Evolutionary conservation across 2,329 filamentous ascomycete genomes (phyloP).

Genomic region (Ophiognomonia clavigignenti-juglandacearum): DNA sequence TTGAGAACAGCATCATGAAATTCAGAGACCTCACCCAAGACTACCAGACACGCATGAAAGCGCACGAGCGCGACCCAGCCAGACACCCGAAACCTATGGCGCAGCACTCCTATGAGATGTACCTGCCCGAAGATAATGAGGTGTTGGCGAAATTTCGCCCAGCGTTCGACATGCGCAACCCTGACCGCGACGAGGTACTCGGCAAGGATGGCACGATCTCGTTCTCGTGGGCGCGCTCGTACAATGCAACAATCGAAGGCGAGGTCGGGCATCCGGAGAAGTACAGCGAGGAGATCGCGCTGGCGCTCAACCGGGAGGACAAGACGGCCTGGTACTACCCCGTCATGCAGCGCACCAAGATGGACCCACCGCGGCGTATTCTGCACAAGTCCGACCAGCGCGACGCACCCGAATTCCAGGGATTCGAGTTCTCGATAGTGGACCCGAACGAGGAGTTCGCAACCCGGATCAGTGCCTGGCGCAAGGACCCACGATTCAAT

Average conservation of each 20-base stretch:
- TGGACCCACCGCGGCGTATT: slow-evolving; percentile 59
- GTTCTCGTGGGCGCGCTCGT: slow-evolving; percentile 58
- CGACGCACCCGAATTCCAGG: slow-evolving; percentile 48
- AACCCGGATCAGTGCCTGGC: slow-evolving; percentile 47
- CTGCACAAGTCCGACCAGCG: slow-evolving; percentile 51
- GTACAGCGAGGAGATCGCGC: slow-evolving; percentile 59
- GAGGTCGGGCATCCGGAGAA: slow-evolving; percentile 54
- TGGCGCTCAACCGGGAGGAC: slow-evolving; percentile 38
- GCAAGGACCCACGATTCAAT: slow-evolving; percentile 47
- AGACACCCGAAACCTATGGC: slow-evolving; percentile 52
- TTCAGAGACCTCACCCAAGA: slow-evolving; percentile 54
- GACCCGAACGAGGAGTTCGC: slow-evolving; percentile 51
- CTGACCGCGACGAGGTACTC: slow-evolving; percentile 49
- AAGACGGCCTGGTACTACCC: slow-evolving; percentile 65
- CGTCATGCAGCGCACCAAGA: slow-evolving; percentile 58
- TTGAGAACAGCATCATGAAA: slow-evolving; percentile 57
- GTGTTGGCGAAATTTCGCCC: slow-evolving; percentile 52
- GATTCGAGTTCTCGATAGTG: slow-evolving; percentile 50
- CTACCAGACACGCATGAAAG: slow-evolving; percentile 45
- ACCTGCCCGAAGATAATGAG: slow-evolving; percentile 46
- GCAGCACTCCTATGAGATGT: slow-evolving; percentile 63
- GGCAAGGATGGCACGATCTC: slow-evolving; percentile 48
- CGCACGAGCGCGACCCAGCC: slow-evolving; percentile 51
- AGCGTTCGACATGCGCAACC: slow-evolving; percentile 55
- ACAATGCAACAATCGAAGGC: slow-evolving; percentile 57